Base-by-base conservation (phyloP, 1,284 basidiomycete species). In the Meira nashicola region DNA sequence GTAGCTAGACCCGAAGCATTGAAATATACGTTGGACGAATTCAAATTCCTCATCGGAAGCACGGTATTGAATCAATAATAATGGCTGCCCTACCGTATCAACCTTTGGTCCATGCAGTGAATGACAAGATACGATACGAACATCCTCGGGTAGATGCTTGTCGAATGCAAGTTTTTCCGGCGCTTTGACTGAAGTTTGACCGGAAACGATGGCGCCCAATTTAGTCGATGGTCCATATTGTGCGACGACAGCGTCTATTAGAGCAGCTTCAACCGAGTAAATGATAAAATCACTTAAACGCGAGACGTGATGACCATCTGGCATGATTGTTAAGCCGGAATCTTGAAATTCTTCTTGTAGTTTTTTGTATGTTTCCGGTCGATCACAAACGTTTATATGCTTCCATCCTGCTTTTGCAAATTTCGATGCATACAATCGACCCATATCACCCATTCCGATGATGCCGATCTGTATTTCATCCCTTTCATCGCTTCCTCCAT, bases 101-200 rank as follows among this genome's bases (percentile, higher is more conserved):
- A 98, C 92, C 15, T 86, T 87, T 0, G 94, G 94, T 0, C 93
- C 94, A 79, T 98, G 94, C 41, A 98, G 81, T 17, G 92, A 96
- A 80, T 98, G 94, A 61, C 92, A 86, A 0, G 92, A 95, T 48
- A 96, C 85, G 68, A 98, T 93, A 68, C 88, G 84, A 14, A 89
- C 87, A 71, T 98, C 94, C 7, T 80, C 66, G 0, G 94, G 95
- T 0, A 97, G 85, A 74, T 91, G 84, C 56, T 85, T 85, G 66
- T 98, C 93, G 74, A 98, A 98, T 0, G 95, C 94, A 0, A 79
- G 84, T 66, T 85, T 86, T 78, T 98, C 94, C 0, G 95, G 95
- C 0, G 92, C 90, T 79, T 98, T 98, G 59, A 97, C 94, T 0
- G 90, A 93, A 0, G 94, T 97, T 80, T 98, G 94, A 0, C 92